Base-by-base conservation (phyloP, 306 rosid genomes). In the Acacia crassicarpa region DNA sequence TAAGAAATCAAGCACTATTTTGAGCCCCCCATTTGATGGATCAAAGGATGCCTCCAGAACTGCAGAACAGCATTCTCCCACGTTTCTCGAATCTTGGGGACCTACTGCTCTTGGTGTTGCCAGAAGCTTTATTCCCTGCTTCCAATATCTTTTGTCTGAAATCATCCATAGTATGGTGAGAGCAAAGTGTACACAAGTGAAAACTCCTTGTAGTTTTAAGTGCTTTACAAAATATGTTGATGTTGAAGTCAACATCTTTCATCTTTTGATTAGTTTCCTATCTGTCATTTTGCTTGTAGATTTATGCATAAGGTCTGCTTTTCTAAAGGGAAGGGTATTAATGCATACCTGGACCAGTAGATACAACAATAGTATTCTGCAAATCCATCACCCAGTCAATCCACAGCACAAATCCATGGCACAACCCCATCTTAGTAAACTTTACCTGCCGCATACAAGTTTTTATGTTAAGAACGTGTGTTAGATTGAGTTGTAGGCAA, bases 51-150 rank as follows among this genome's bases (percentile, higher is more conserved):
- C 96, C 85, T 91, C 91, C 51, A 95, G 54, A 23, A 72, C 78
- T 71, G 90, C 94, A 78, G 89, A 85, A 81, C 82, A 71, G 75
- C 78, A 62, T 75, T 83, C 81, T 8, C 75, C 82, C 7, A 1
- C 73, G 51, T 78, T 61, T 43, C 63, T 74, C 3, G 81, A 86
- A 56, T 49, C 75, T 48, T 81, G 75, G 43, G 81, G 80, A 72
- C 82, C 90, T 68, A 92, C 89, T 14, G 76, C 86, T 82, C 86
- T 91, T 16, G 99, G 98, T 38, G 88, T 80, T 41, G 88, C 86
- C 58, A 95, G 86, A 85, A 95, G 97, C 95, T 91, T 93, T 58
- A 95, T 89, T 82, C 98, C 99, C 84, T 95, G 98, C 85, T 95
- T 95, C 99, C 98, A 95, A 48, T 87, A 86, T 85, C 97, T 93